Evolutionary conservation across 257 asterid species (phyloP).

Genomic region (Solanum habrochaites): DNA sequence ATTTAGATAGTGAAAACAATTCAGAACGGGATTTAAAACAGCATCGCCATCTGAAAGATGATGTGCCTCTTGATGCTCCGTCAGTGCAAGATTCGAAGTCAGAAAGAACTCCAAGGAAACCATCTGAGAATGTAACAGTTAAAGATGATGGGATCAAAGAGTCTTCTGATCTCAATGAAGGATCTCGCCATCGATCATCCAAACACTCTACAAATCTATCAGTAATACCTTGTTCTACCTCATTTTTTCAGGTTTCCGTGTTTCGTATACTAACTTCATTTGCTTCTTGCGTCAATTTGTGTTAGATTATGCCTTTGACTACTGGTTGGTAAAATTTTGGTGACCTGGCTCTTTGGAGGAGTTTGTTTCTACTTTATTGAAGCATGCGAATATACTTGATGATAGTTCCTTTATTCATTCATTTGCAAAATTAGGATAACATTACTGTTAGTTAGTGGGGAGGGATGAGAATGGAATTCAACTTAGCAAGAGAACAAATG

Average conservation of each 20-base stretch:
- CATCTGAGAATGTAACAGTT: not conserved
- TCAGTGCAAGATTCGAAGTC: conserved; percentile 23
- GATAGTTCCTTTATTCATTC: not conserved
- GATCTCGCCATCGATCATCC: not conserved
- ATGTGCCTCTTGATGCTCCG: conserved; percentile 41
- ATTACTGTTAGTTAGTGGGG: not conserved
- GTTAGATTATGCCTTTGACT: not conserved
- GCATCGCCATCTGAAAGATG: conserved; percentile 39
- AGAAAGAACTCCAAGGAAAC: conserved; percentile 9
- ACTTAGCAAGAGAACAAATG: not conserved
- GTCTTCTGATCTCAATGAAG: not conserved
- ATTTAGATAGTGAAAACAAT: conserved; percentile 24
- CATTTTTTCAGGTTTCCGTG: conserved; percentile 52
- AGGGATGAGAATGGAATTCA: not conserved
- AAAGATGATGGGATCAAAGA: not conserved
- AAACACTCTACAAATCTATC: conserved; percentile 32
- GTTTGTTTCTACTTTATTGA: not conserved
- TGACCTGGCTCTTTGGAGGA: not conserved
- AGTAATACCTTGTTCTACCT: conserved; percentile 34
- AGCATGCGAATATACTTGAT: not conserved
- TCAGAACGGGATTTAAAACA: conserved; percentile 32
- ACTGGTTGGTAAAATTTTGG: not conserved
- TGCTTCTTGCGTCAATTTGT: not conserved
- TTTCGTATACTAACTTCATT: not conserved
- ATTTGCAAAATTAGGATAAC: not conserved